Evolutionary conservation across 1,284 basidiomycete species (phyloP), one percentile per base, ranked within the genome.

Genomic region (Moesziomyces globuligerus): DNA sequence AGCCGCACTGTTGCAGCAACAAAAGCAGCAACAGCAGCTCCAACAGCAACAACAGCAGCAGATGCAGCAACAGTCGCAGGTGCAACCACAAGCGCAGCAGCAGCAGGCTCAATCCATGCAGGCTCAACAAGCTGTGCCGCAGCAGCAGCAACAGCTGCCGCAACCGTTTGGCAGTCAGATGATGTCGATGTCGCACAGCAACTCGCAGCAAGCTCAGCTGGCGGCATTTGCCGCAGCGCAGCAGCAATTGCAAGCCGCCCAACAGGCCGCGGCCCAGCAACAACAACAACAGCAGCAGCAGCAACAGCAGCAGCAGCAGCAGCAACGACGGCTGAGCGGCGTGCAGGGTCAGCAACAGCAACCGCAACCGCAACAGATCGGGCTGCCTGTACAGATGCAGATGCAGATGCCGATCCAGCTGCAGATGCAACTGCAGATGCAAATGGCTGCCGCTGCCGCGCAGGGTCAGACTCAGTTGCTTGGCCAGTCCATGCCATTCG

Each of bases 341-440:
- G 62, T 54, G 9, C 24, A 38, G 41, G 44, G 17, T 23, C 25
- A 29, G 20, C 60, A 65, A n/a, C 55, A 53, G 34, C 67, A 69
- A 46, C 47, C 60, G 38, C 60, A 67, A 34, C 72, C 72, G 64
- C 72, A 71, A 51, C 58, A 72, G 54, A 53, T 66, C 24, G 62
- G 58, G 23, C 42, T 66, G 47, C 67, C 68, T 1, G 52, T 58
- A 29, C 62, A 67, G 13, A 62, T 68, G 64, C 62, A 67, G 37
- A 60, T 68, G 64, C 55, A 59, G 36, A 57, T 67, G 48, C 62
- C 70, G 17, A 71, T 62, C 23, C 58, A 62, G 44, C 43, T 64
- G 72, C 72, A 67, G 25, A 71, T 74, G 64, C 72, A 74, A 25
- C n/a, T 64, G 45, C 66, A 72, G 38, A 64, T 66, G 60, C 71